phyloP scores from a whole-genome alignment of 345 rosid genomes.

The Hibiscus tridactylites region DNA sequence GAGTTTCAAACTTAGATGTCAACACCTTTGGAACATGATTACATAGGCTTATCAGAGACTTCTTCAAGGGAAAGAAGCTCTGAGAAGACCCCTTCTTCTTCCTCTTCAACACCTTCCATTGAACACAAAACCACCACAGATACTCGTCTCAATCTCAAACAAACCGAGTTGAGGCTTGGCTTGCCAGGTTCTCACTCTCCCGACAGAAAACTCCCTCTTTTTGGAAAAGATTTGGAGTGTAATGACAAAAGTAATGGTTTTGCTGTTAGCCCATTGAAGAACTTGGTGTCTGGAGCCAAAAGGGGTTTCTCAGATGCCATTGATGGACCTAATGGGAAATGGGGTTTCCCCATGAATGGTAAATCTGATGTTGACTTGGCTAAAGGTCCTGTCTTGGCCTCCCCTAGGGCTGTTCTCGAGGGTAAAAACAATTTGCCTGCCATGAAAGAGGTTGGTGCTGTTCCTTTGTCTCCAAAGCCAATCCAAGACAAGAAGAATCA shows the following conservation, averaged over 20 bases:
- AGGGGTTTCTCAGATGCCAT: constrained; percentile 65
- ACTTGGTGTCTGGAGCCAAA: constrained; percentile 50
- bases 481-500: constrained; percentile 31
- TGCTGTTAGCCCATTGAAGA: constrained; percentile 27
- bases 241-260: constrained; percentile 19
- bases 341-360: constrained; percentile 38
- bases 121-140: constrained; percentile 14
- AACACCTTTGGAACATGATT: constrained; percentile 51
- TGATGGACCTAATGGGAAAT: constrained; percentile 32
- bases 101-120: constrained; percentile 22
- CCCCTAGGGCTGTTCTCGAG: constrained; percentile 29
- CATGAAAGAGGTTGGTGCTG: constrained; percentile 25
- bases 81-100: constrained; percentile 33
- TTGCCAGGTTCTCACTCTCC: constrained; percentile 58
- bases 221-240: constrained; percentile 46
- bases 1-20: constrained; percentile 33
- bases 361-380: constrained; percentile 37
- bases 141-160: constrained; percentile 35
- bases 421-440: constrained; percentile 11
- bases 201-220: constrained; percentile 44
- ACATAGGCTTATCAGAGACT: constrained; percentile 52
- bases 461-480: constrained; percentile 28
- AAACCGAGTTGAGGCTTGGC: constrained; percentile 66
- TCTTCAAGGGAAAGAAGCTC: constrained; percentile 35
- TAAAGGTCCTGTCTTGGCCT: constrained; percentile 31